A percentile compares a stretch with the other conserved stretches of the same genome.
These are phyloP conservation scores for Eucalyptus polyanthemos DNA, from an alignment of 345 rosid species.

Conservation along the genomic window DNA sequence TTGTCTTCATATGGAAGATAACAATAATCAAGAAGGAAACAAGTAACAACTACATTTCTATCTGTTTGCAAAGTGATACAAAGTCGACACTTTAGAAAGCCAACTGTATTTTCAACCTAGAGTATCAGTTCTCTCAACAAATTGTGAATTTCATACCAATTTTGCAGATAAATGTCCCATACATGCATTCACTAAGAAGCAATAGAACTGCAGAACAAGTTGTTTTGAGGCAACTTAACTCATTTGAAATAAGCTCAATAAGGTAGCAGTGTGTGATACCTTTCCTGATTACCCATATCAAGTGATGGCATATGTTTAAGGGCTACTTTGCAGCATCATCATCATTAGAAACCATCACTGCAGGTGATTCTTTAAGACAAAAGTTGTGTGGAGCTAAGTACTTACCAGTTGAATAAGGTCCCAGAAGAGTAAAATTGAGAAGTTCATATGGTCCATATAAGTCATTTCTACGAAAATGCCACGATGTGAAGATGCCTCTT, in stretches of 20 bases:
- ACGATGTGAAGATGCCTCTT: constrained; percentile 36
- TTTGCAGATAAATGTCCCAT: background rate
- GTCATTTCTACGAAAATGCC: constrained; percentile 42
- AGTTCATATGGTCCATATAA: constrained; percentile 85
- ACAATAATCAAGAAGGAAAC: background rate
- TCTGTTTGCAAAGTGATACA: background rate
- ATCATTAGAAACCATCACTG: background rate
- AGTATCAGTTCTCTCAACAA: background rate
- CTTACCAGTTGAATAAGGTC: constrained; percentile 67
- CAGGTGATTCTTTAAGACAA: background rate
- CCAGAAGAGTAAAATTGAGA: constrained; percentile 79
- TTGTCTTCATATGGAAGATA: background rate
- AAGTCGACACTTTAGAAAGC: background rate
- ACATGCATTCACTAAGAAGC: background rate
- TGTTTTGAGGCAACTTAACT: background rate
- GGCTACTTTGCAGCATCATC: background rate
- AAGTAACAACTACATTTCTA: background rate
- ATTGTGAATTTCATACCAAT: background rate
- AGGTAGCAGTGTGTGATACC: background rate
- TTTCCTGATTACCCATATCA: background rate
- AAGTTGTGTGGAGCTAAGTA: background rate
- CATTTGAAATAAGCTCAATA: background rate
- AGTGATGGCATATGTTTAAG: background rate
- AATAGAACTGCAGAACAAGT: background rate
- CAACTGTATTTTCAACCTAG: background rate